Conservation (phyloP, 257 asterid species). For the Nicotiana sylvestris region DNA sequence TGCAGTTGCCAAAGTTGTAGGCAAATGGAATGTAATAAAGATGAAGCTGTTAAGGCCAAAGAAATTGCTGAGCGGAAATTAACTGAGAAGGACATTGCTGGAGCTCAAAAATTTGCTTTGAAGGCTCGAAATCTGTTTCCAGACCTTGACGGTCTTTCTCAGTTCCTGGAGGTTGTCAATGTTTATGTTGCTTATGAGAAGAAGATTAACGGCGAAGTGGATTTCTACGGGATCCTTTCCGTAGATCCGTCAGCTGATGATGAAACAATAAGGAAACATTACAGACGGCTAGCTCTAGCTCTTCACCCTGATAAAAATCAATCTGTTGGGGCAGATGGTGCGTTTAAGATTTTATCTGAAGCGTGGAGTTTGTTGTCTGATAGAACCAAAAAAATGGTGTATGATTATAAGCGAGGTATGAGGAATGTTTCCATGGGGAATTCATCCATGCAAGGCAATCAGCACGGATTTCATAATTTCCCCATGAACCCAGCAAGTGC, state of each 20-base stretch:
- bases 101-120: conserved; percentile 54
- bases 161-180: conserved; percentile 42
- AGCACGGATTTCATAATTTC: conserved; percentile 1
- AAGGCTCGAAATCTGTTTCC: conserved; percentile 59
- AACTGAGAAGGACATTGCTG: conserved; percentile 41
- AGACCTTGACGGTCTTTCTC: conserved; percentile 60
- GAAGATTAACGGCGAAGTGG: conserved; percentile 43
- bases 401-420: conserved; percentile 27
- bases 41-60: conserved; percentile 55
- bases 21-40: conserved; percentile 64
- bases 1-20: background rate
- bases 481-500: conserved; percentile 21
- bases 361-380: conserved; percentile 58
- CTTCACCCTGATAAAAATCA: conserved; percentile 78
- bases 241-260: conserved; percentile 41
- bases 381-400: conserved; percentile 32
- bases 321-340: conserved; percentile 65
- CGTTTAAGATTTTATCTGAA: conserved; percentile 52
- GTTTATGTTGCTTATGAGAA: conserved; percentile 39
- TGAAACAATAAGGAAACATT: conserved; percentile 35
- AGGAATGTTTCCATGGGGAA: conserved; percentile 2
- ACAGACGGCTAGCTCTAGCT: conserved; percentile 45
- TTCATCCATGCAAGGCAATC: conserved; percentile 17
- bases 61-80: conserved; percentile 52
- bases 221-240: conserved; percentile 52